These are phyloP conservation scores for Ceratobasidium papillatum DNA, from an alignment of 1,284 basidiomycete genomes.

Conservation along the genomic window DNA sequence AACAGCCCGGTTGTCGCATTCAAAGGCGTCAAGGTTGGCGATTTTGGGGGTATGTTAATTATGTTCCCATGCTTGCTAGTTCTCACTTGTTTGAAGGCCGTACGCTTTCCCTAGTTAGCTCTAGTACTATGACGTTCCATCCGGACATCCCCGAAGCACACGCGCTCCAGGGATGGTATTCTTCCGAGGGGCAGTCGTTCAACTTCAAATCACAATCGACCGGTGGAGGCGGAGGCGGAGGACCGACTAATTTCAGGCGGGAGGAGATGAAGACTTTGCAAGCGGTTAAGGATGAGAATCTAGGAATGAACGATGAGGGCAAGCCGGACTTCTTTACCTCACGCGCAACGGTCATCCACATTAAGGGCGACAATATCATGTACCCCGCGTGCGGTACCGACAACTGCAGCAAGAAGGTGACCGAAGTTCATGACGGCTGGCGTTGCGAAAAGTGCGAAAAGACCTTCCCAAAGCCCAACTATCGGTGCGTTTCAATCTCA, in stretches of 20 bases:
- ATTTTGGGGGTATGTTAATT: constrained; percentile 78
- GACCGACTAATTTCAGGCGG: constrained; percentile 65
- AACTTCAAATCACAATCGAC: constrained; percentile 78
- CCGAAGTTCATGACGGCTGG: constrained; percentile 76
- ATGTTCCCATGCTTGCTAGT: constrained; percentile 11
- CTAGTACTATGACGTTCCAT: constrained; percentile 79
- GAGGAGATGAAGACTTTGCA: constrained; percentile 77
- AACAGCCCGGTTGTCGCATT: constrained; percentile 85
- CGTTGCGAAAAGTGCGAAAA: constrained; percentile 94
- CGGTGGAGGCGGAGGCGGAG: constrained; percentile 52
- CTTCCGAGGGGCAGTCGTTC: constrained; percentile 61
- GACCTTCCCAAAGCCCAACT: constrained; percentile 75
- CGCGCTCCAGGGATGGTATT: constrained; percentile 87
- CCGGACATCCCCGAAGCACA: constrained; percentile 92
- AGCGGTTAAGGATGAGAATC: constrained; percentile 82
- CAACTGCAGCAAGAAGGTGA: constrained; percentile 92
- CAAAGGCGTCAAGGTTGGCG: constrained; percentile 94
- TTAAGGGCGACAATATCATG: constrained; percentile 85
- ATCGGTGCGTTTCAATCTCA: constrained; percentile 66
- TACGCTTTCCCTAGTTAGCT: constrained; percentile 75
- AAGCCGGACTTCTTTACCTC: constrained; percentile 79
- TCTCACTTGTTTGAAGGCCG: constrained; percentile 60
- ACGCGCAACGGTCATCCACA: constrained; percentile 87
- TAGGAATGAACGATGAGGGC: constrained; percentile 78
- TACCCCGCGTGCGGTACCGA: constrained; percentile 91